phyloP scores from a whole-genome alignment of 768 basidiomycete species.

The Russula dissimulans region DNA sequence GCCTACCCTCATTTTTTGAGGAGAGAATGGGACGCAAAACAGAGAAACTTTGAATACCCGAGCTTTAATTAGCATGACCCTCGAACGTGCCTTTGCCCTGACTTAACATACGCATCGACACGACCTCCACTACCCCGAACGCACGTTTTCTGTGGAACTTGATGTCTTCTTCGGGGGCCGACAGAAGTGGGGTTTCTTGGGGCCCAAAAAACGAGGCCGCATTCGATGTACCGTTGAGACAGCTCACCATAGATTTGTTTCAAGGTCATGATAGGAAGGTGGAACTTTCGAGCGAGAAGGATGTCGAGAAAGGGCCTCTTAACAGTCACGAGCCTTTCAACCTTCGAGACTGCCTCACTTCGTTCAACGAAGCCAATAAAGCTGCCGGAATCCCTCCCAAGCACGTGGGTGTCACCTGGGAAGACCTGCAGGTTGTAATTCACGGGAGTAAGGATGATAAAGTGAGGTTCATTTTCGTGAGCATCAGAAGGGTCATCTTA shows the following conservation, averaged over 20 bases:
- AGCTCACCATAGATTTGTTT: background rate
- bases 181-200: background rate
- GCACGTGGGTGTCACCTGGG: constrained; percentile 71
- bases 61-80: background rate
- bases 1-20: background rate
- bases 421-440: constrained; percentile 55
- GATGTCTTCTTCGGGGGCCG: background rate
- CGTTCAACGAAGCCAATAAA: constrained; percentile 57
- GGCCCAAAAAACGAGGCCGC: background rate
- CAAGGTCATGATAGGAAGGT: background rate
- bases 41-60: background rate
- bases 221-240: background rate
- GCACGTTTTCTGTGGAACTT: background rate
- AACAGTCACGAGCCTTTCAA: constrained; percentile 39
- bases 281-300: constrained; percentile 19
- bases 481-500: background rate
- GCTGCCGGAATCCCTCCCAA: constrained; percentile 62
- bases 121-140: background rate
- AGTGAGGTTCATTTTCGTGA: constrained; percentile 27
- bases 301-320: constrained; percentile 37
- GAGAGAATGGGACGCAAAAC: background rate
- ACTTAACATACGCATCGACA: background rate
- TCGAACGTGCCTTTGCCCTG: background rate
- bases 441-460: constrained; percentile 47
- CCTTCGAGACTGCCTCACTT: constrained; percentile 57